Conservation (phyloP, 2,329 filamentous ascomycete species). For the Alternaria sp. region DNA sequence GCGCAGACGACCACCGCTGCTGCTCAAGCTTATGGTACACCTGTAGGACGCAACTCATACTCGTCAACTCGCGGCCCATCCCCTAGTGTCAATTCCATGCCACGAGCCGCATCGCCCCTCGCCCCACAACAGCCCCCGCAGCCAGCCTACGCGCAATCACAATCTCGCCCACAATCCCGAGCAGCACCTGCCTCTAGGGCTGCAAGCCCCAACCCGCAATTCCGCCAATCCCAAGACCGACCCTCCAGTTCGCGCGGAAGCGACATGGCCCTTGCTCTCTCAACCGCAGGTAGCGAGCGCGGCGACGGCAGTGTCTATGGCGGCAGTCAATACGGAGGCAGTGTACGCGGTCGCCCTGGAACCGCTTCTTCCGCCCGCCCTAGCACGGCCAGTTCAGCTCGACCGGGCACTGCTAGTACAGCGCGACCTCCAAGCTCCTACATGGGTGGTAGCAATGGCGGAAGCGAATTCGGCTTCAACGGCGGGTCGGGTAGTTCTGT, state of each 20-base stretch:
- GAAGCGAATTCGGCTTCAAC: constrained; percentile 36
- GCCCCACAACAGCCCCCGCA: constrained; percentile 52
- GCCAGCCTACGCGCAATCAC: constrained; percentile 38
- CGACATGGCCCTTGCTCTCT: constrained; percentile 58
- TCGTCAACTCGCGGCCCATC: constrained; percentile 51
- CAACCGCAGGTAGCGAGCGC: constrained; percentile 50
- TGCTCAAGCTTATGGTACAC: constrained; percentile 44
- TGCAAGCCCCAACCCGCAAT: constrained; percentile 63
- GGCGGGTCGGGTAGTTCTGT: constrained; percentile 35
- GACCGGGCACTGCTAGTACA: constrained; percentile 11
- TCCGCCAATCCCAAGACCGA: constrained; percentile 58
- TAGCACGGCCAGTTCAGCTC: background rate
- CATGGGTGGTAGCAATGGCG: constrained; percentile 43
- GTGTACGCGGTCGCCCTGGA: constrained; percentile 45
- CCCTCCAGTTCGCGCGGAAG: constrained; percentile 56
- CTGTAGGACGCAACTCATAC: constrained; percentile 48
- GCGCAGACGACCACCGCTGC: constrained; percentile 52
- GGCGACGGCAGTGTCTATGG: constrained; percentile 53
- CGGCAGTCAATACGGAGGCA: constrained; percentile 49
- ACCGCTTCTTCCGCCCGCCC: background rate
- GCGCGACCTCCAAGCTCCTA: constrained; percentile 57
- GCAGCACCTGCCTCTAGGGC: constrained; percentile 52
- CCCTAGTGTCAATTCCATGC: constrained; percentile 47
- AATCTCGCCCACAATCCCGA: constrained; percentile 44
- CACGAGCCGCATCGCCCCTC: constrained; percentile 56